Conservation (phyloP, 2,329 filamentous ascomycete genomes). For the Fusarium nisikadoi region DNA sequence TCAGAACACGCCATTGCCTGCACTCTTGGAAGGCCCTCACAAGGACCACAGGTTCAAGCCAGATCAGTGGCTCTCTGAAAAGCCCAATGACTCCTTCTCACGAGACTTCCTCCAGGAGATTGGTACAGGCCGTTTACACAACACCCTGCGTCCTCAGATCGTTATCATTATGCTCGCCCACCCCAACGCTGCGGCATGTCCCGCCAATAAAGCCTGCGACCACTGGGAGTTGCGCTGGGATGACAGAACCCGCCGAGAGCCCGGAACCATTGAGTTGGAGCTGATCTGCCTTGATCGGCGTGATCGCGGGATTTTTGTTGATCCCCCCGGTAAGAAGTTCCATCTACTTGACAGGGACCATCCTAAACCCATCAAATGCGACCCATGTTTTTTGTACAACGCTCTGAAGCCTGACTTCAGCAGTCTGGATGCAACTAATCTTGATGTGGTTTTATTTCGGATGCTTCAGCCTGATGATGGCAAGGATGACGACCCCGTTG, state of each 20-base stretch:
- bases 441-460: neutral
- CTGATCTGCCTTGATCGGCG: neutral
- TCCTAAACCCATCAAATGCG: neutral
- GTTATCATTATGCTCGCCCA: neutral
- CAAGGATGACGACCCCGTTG: neutral
- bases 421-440: neutral
- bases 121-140: too few species aligned
- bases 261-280: neutral
- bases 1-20: too few species aligned
- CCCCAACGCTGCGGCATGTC: neutral
- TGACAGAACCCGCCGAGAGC: neutral
- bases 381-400: neutral
- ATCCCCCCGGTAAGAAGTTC: rapidly evolving
- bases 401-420: neutral
- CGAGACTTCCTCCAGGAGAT: neutral
- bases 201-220: neutral
- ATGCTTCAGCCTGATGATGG: neutral
- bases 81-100: neutral
- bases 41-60: neutral
- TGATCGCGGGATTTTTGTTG: neutral
- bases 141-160: too few species aligned
- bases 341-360: neutral
- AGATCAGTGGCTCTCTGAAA: neutral
- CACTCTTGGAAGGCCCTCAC: neutral
- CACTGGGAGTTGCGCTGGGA: neutral